Evolutionary conservation across 1,139 yeast genomes (phyloP), one percentile per base, ranked within the genome.

Genomic region (Pichia sp.): DNA sequence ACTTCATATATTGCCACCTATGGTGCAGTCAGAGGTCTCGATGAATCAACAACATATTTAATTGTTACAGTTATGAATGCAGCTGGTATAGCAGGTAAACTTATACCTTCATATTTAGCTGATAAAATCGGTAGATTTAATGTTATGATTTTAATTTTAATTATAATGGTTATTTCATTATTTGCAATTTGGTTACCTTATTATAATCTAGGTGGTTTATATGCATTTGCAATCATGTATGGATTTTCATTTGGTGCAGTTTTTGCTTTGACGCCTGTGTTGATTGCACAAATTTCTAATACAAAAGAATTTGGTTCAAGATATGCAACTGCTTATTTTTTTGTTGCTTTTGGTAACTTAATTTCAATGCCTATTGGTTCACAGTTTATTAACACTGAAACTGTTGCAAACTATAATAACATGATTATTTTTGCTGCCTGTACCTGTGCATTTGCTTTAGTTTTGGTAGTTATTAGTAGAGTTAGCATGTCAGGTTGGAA

Each of bases 261-360:
- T 0, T 62, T 59, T 43, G 57, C 65, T 1, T 46, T 63, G 41
- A 63, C 66, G 0, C 63, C 65, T 7, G 76, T 73, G 3, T 71
- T 81, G 53, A 71, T 79, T 52, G 78, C 83, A 0, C 89, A 84
- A 64, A 80, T 85, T 25, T 81, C 88, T 45, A 75, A 75, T 47
- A 80, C 84, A 2, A 80, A 80, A 44, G 77, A 76, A 52, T 84
- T 83, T 60, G 91, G 91, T 31, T 81, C 77, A 61, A 74, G 86
- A 30, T 84, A 81, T 62, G 87, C 90, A 0, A 83, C 87, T 0
- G 75, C 84, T 67, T 84, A 84, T 64, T 81, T 81, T 60, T 71
- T 81, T 43, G 81, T 83, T 45, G 77, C 87, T 11, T 78, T 83
- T 60, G 80, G 80, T 41, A 60, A 80, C 7, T 68, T 84, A 46